Evolutionary conservation across 1,284 basidiomycete species (phyloP).

Genomic region (Athelia sp.): DNA sequence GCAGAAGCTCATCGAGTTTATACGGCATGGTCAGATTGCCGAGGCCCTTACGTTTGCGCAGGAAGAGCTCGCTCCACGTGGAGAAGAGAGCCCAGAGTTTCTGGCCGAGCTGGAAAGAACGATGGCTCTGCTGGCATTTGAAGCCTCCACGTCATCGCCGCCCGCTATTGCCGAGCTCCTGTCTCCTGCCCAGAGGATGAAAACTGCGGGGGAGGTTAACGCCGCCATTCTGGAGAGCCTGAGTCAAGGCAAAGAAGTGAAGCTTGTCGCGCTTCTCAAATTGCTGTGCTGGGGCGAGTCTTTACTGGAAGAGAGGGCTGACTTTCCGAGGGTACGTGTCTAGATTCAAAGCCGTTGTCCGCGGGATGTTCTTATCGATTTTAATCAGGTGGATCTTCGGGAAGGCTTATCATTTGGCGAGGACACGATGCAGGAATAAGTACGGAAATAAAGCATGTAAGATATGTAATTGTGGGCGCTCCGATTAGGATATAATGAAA

Average conservation of each 20-base stretch:
- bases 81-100: conserved; percentile 93
- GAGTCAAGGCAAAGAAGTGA: conserved; percentile 90
- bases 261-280: conserved; percentile 81
- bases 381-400: conserved; percentile 24
- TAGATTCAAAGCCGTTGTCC: not conserved
- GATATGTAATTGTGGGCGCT: conserved; percentile 1
- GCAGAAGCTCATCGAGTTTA: conserved; percentile 92
- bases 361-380: not conserved
- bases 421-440: conserved; percentile 19
- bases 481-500: not conserved
- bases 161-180: conserved; percentile 73
- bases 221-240: conserved; percentile 90
- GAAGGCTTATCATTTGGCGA: conserved; percentile 19
- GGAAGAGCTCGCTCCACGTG: conserved; percentile 88
- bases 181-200: conserved; percentile 82
- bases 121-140: conserved; percentile 94
- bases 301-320: conserved; percentile 68
- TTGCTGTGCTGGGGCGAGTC: conserved; percentile 88
- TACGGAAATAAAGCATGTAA: not conserved
- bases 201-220: conserved; percentile 93
- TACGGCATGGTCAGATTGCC: conserved; percentile 74
- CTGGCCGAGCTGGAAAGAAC: conserved; percentile 89
- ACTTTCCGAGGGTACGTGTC: conserved; percentile 62
- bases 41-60: conserved; percentile 91
- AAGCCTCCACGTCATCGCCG: conserved; percentile 60